These are phyloP conservation scores for Poteriospumella lacustris DNA, from an alignment of 108 stramenopile genomes.

Conservation along the genomic window DNA sequence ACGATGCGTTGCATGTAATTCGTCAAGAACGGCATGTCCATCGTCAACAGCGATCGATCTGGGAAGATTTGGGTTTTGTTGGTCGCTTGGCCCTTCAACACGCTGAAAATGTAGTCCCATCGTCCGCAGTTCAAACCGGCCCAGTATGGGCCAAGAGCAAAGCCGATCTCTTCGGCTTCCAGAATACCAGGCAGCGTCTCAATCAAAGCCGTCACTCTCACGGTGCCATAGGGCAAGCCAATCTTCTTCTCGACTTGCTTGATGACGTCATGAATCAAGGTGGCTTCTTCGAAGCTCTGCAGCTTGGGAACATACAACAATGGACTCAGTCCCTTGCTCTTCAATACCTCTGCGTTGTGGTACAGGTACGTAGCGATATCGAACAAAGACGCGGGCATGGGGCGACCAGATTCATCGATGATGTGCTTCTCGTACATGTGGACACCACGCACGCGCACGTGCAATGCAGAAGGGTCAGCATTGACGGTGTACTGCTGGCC, in stretches of 20 bases:
- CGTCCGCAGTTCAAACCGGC: slow-evolving; percentile 88
- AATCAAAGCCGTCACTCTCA: slow-evolving; percentile 76
- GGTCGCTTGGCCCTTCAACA: slow-evolving; percentile 77
- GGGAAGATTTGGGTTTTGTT: background rate
- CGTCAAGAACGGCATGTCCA: background rate
- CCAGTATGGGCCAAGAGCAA: slow-evolving; percentile 82
- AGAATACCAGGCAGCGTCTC: slow-evolving; percentile 91
- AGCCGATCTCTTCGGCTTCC: slow-evolving; percentile 89
- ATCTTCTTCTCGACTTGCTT: slow-evolving; percentile 68
- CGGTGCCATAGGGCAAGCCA: slow-evolving; percentile 70
- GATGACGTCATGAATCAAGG: slow-evolving; percentile 88
- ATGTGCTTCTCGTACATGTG: slow-evolving; percentile 86
- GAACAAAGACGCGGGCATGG: slow-evolving; percentile 69
- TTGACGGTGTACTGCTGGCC: slow-evolving; percentile 76
- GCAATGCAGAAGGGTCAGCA: slow-evolving; percentile 64
- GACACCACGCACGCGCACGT: slow-evolving; percentile 84
- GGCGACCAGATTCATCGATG: slow-evolving; percentile 59
- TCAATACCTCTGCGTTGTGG: slow-evolving; percentile 69
- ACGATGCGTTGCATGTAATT: background rate
- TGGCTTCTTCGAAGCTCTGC: slow-evolving; percentile 76
- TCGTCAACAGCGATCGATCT: background rate
- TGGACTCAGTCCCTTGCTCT: slow-evolving; percentile 66
- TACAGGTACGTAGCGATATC: slow-evolving; percentile 86
- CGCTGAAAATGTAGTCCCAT: slow-evolving; percentile 89
- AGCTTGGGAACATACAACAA: slow-evolving; percentile 87